phyloP scores from a whole-genome alignment of 148 eudicot genomes.

The Rhododendron kiyosumense region DNA sequence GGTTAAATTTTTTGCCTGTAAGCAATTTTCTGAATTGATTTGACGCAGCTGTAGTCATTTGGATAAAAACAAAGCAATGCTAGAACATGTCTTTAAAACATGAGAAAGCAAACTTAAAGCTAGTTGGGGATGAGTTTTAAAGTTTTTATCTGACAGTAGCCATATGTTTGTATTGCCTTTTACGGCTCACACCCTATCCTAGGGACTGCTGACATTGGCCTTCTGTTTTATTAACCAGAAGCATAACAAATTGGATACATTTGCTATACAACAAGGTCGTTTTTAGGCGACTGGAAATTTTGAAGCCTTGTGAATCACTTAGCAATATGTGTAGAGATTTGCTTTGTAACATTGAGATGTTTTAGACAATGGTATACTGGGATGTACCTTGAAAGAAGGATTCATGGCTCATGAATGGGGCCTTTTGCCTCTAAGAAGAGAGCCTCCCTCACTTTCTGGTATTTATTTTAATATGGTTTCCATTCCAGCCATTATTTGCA shows the following conservation, averaged over 20 bases:
- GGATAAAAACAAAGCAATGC: neutral
- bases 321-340: neutral
- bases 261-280: neutral
- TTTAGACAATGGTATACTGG: neutral
- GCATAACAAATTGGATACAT: neutral
- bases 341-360: neutral
- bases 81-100: neutral
- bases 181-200: neutral
- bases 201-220: neutral
- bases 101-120: neutral
- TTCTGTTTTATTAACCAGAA: neutral
- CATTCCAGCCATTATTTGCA: conserved; percentile 1
- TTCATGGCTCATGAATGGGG: neutral
- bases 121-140: neutral
- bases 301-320: neutral
- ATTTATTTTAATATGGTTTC: neutral
- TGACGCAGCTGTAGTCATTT: neutral
- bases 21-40: neutral
- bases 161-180: neutral
- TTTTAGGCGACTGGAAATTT: neutral
- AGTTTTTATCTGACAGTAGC: neutral
- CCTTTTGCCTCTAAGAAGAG: neutral
- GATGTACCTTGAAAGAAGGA: neutral
- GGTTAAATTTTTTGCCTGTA: neutral
- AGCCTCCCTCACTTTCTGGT: neutral